These are phyloP conservation scores for Alternaria brassicae DNA, from an alignment of 2,329 filamentous ascomycete species.

Conservation along the genomic window DNA sequence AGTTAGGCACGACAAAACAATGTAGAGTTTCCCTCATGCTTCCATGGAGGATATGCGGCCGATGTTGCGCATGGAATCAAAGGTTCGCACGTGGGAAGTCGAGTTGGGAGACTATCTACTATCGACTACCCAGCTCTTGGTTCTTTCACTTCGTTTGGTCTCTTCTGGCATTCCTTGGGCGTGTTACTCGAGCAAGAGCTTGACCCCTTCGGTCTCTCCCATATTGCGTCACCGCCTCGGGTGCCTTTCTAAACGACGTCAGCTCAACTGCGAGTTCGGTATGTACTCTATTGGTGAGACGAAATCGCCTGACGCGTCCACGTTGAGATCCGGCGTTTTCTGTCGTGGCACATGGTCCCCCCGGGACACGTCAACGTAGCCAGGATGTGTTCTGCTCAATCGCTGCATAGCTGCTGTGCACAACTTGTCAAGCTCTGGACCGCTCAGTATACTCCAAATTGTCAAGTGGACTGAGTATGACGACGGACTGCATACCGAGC, in stretches of 20 bases:
- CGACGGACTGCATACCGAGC: not conserved
- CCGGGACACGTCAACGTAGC: not conserved
- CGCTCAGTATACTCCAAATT: not conserved
- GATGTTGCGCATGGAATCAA: not conserved
- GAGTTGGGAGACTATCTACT: not conserved
- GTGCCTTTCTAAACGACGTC: not conserved
- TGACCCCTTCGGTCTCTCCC: not conserved
- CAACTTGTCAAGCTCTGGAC: not conserved
- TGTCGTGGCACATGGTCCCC: not conserved
- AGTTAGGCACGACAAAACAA: no score
- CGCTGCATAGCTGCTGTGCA: not conserved
- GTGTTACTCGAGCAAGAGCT: not conserved
- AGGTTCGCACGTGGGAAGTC: not conserved
- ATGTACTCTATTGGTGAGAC: not conserved
- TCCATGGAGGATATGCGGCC: not conserved
- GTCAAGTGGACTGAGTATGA: constrained; percentile 1
- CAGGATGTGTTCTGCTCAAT: not conserved
- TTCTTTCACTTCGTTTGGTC: not conserved
- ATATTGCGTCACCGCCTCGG: not conserved
- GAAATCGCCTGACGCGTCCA: not conserved
- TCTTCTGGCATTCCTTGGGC: not conserved
- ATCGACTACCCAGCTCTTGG: not conserved
- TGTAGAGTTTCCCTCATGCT: not conserved
- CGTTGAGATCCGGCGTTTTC: not conserved
- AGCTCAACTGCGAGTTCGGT: not conserved